Base-by-base conservation (phyloP, 2,329 filamentous ascomycete species). In the Clonostachys rosea region DNA sequence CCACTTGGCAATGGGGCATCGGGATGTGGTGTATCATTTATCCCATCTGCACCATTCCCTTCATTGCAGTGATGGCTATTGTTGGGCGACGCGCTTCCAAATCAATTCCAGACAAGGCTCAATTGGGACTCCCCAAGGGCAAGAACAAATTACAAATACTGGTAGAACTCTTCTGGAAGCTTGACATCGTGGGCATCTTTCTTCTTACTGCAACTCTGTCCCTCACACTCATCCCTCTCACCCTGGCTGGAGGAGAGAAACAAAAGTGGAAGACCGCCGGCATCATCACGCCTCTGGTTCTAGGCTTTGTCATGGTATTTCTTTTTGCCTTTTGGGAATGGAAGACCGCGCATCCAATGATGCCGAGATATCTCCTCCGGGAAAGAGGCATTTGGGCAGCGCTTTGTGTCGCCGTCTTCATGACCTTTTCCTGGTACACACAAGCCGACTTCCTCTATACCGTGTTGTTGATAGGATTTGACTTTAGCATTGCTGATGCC, bases 11-110 rank as follows among this genome's bases (percentile, higher is more conserved):
- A 49, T 84, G 81, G 81, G 82, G 81, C 34, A 73, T 82, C 33
- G 81, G 80, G 54, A 84, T 85, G 80, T 86, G 77, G 69, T 70
- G 68, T 50, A 79, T 85, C 59, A 82, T 84, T 50, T 84, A 80
- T 59, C 74, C 81, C 4, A 70, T 78, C 20, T 79, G 75, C 57
- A 66, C 77, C 4, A 52, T 83, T 10, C 81, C 82, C 3, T 69
- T 85, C 55, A 51, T 71, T 36, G 73, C 73, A 6, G 67, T 86
- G 0, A 61, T 65, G 45, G 55, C 78, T 36, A 75, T 81, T 13
- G 66, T 70, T 11, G 70, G 54, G 74, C 68, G 49, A 56, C 64
- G n/a, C 78, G 78, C 2, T 64, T 70, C 1, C 64, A 83, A 44
- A 56, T 53, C 45, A 57, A 58, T 42, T 66, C 68, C 57, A 46